Conservation (phyloP, 73 alveolate genomes). For the Paramecium caudatum region DNA sequence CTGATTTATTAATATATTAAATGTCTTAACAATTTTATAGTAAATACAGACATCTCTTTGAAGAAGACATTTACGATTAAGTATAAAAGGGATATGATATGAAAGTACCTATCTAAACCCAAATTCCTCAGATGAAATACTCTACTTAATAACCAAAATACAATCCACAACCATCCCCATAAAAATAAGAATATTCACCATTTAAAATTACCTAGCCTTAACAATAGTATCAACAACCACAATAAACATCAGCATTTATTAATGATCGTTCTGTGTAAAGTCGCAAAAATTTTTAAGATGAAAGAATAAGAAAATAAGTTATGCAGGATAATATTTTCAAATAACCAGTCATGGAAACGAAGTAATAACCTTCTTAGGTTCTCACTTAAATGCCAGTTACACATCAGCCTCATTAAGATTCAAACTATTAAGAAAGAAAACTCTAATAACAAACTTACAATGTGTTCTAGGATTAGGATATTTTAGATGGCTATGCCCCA, state of each 20-base stretch:
- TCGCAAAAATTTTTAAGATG: conserved; percentile 22
- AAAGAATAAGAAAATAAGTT: conserved; percentile 11
- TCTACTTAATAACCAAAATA: background rate
- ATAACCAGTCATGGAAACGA: background rate
- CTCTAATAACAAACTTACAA: background rate
- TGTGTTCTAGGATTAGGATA: conserved; percentile 29
- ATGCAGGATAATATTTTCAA: conserved; percentile 30
- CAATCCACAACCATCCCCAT: background rate
- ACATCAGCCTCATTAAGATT: background rate
- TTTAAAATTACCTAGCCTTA: background rate
- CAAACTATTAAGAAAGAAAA: background rate
- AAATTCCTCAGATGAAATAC: background rate
- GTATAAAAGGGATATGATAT: conserved; percentile 20
- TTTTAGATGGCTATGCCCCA: conserved; percentile 34
- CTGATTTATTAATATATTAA: too few species aligned
- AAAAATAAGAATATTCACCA: background rate
- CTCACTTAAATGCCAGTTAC: too few species aligned
- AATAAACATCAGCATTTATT: background rate
- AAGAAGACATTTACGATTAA: conserved; percentile 29
- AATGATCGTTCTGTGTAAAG: background rate
- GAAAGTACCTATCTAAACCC: background rate
- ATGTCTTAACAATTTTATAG: conserved; percentile 29
- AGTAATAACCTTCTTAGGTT: background rate
- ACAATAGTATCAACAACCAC: background rate
- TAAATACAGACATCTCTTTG: conserved; percentile 22